A percentile compares a stretch with the other conserved stretches of the same genome.
These are phyloP conservation scores for Pugionium cornutum DNA, from an alignment of 345 rosid species.

Conservation along the genomic window DNA sequence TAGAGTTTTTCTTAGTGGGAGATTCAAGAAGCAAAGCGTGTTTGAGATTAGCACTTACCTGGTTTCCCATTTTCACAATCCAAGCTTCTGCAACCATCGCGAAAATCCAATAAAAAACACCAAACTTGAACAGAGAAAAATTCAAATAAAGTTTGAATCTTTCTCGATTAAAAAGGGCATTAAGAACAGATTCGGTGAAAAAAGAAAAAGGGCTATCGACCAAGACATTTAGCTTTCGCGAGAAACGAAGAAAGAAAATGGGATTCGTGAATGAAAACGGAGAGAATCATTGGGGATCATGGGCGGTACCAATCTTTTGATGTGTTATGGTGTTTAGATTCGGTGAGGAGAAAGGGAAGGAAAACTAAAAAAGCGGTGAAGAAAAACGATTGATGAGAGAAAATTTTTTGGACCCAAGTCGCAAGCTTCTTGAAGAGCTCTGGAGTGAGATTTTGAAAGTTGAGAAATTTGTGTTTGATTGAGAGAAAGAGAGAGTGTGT, in stretches of 20 bases:
- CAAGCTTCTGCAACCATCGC: slow-evolving; percentile 95
- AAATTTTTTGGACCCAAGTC: slow-evolving; percentile 27
- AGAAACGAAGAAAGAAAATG: slow-evolving; percentile 28
- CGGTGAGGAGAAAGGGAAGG: slow-evolving; percentile 16
- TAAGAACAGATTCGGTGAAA: slow-evolving; percentile 29
- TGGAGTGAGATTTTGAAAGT: slow-evolving; percentile 15
- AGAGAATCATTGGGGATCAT: slow-evolving; percentile 35
- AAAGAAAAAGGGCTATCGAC: background rate
- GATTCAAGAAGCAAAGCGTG: slow-evolving; percentile 68
- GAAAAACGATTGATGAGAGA: slow-evolving; percentile 6
- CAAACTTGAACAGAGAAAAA: slow-evolving; percentile 17
- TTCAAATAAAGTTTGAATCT: slow-evolving; percentile 15
- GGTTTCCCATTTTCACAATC: slow-evolving; percentile 93
- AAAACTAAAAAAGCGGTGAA: slow-evolving; percentile 23
- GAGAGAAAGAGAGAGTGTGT: slow-evolving; percentile 16
- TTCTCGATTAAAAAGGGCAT: background rate
- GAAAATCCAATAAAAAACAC: slow-evolving; percentile 1
- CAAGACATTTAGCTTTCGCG: slow-evolving; percentile 17
- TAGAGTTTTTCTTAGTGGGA: slow-evolving; percentile 40
- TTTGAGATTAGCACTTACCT: slow-evolving; percentile 69
- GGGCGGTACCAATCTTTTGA: slow-evolving; percentile 28
- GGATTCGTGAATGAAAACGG: slow-evolving; percentile 39
- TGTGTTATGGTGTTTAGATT: slow-evolving; percentile 27
- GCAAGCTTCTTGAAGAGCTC: slow-evolving; percentile 25
- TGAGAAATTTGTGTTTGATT: slow-evolving; percentile 33